Percentiles rank a stretch among this genome's conserved stretches.
phyloP scores from a whole-genome alignment of 2,329 filamentous ascomycete species.

The Colletotrichum eleusines region DNA sequence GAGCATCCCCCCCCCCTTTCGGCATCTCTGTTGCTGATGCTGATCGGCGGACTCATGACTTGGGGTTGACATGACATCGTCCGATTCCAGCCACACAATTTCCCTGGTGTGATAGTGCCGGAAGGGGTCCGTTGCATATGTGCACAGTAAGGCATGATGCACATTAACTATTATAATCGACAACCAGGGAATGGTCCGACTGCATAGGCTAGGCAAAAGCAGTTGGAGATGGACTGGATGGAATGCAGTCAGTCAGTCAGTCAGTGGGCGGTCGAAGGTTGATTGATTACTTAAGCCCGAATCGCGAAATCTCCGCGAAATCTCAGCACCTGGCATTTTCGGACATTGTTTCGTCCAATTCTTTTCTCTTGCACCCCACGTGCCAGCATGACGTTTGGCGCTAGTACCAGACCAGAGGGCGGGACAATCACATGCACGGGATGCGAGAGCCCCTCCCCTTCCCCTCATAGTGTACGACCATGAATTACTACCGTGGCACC shows the following conservation, averaged over 20 bases:
- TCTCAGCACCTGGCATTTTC: constrained; percentile 26
- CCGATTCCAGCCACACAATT: constrained; percentile 14
- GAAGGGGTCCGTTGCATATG: too few species aligned
- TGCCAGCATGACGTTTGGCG: constrained; percentile 34
- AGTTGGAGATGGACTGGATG: too few species aligned
- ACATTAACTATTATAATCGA: too few species aligned
- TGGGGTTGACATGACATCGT: constrained; percentile 27
- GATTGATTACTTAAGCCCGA: constrained; percentile 40
- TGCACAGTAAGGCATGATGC: too few species aligned
- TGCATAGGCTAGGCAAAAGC: too few species aligned
- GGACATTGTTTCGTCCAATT: background rate
- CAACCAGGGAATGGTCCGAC: too few species aligned
- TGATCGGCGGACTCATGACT: background rate
- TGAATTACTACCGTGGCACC: too few species aligned
- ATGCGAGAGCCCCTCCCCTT: background rate
- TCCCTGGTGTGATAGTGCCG: too few species aligned
- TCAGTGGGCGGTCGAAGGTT: constrained; percentile 1
- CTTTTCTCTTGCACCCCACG: constrained; percentile 21
- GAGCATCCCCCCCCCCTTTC: constrained; percentile 1
- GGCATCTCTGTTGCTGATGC: background rate
- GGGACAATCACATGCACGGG: constrained; percentile 25
- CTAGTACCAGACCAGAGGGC: constrained; percentile 13
- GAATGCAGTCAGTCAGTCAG: too few species aligned
- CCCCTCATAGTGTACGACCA: background rate
- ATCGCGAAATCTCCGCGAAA: background rate